Percentiles rank a stretch among this genome's conserved stretches.
phyloP scores from a whole-genome alignment of 169 alveolate genomes.

The Neospora caninum region DNA sequence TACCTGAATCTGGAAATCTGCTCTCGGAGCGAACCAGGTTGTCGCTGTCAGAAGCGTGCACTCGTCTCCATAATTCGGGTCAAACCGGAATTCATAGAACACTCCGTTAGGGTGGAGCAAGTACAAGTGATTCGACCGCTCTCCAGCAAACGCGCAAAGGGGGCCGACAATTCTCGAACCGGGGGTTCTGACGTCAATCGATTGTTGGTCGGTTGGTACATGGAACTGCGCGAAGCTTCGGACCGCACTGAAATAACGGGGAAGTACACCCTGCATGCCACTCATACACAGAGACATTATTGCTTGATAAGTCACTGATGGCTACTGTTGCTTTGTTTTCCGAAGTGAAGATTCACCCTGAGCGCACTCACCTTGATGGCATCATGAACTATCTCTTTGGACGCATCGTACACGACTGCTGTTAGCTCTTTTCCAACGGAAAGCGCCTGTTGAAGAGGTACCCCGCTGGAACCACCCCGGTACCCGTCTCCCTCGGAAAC shows the following conservation, averaged over 20 bases:
- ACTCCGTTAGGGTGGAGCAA: constrained; percentile 61
- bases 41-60: constrained; percentile 54
- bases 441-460: constrained; percentile 53
- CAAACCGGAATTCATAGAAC: constrained; percentile 60
- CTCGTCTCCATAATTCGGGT: constrained; percentile 54
- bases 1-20: constrained; percentile 67
- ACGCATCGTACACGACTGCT: constrained; percentile 60
- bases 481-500: not conserved
- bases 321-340: not conserved
- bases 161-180: constrained; percentile 49
- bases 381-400: constrained; percentile 60
- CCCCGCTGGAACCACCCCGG: not conserved
- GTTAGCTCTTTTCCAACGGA: constrained; percentile 44
- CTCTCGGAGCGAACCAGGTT: constrained; percentile 67
- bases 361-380: constrained; percentile 50
- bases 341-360: not conserved
- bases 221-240: constrained; percentile 71
- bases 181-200: constrained; percentile 52
- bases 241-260: constrained; percentile 52
- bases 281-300: not conserved
- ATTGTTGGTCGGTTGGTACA: constrained; percentile 52
- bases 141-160: constrained; percentile 60
- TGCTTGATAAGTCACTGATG: not conserved
- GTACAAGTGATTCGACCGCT: constrained; percentile 54
- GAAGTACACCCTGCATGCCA: constrained; percentile 52